Conservation (phyloP, 2,329 filamentous ascomycete genomes). For the Diaporthe helianthi region DNA sequence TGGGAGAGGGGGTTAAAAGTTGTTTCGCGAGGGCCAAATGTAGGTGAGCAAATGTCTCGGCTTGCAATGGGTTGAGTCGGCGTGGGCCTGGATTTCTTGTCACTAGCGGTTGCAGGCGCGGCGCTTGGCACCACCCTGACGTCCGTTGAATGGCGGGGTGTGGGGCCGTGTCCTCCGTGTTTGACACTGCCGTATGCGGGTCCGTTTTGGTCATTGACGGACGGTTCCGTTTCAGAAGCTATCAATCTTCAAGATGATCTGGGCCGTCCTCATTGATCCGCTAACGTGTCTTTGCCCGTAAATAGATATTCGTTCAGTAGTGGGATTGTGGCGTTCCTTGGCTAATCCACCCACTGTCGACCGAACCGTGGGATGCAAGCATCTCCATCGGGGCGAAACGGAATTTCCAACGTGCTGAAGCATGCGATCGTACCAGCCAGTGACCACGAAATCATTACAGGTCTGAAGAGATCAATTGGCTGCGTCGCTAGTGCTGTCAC, state of each 20-base stretch:
- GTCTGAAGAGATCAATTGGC: not conserved
- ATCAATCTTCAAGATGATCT: not conserved
- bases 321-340: constrained; percentile 71
- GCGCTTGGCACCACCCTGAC: constrained; percentile 18
- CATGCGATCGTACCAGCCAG: not conserved
- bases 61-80: constrained; percentile 20
- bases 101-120: not conserved
- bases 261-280: not conserved
- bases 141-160: constrained; percentile 21
- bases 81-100: constrained; percentile 15
- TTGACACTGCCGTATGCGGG: not conserved
- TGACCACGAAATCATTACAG: not conserved
- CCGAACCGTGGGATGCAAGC: not conserved
- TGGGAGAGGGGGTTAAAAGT: not conserved
- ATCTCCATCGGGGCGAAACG: not conserved
- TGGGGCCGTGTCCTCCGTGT: constrained; percentile 13
- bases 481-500: not conserved
- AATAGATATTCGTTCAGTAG: too few relatives aligned
- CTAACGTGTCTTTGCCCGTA: not conserved
- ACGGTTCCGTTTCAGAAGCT: too few relatives aligned
- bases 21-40: constrained; percentile 5
- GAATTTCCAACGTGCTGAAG: not conserved
- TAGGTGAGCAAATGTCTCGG: constrained; percentile 1
- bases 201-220: not conserved
- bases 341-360: constrained; percentile 49